Evolutionary conservation across 805 yeast species (phyloP), one percentile per base, ranked within the genome.

Genomic region (Yarrowia deformans): DNA sequence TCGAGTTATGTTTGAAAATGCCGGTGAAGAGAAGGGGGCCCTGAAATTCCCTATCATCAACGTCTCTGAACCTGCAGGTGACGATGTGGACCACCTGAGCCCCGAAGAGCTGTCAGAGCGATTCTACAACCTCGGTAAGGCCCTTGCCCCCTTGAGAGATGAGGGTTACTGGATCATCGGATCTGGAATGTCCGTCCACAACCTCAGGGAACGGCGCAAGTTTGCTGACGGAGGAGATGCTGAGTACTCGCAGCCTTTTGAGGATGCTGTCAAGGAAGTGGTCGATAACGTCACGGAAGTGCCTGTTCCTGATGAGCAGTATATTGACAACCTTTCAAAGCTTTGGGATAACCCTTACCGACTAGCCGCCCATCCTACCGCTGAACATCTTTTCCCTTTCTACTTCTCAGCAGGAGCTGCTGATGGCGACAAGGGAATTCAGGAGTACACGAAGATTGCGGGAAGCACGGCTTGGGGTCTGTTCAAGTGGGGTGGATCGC

Each of bases 151-250:
- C 43, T 84, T 86, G 72, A 81, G 93, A 71, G 79, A 81, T 1
- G 77, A 84, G 64, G 85, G 84, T 64, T 86, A 85, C 29, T 70
- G 86, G 69, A 79, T 90, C 2, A 76, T 90, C 5, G 84, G 87
- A 68, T 88, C 93, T 0, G 97, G 97, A 4, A 88, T 89, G 90
- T 82, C 91, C 7, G 95, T 90, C 29, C 96, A 90, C 77, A 91
- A 90, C 74, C 80, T 90, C 52, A 71, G 86, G 45, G 93, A 89
- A 69, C 60, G 86, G 29, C 76, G 81, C 54, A 69, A 72, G 29
- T 61, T 71, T n/a, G 68, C 69, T 39, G 72, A 71, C 5, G 74
- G 72, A 6, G 72, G 71, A 16, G 71, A 79, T 0, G 66, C 81
- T 69, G 84, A 88, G 1, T 90, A 89, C 74, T 85, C 79, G 8